Percentiles rank a stretch among this genome's conserved stretches.
Evolutionary conservation across 1,139 yeast species (phyloP).

Genomic region (Keqinozyma sinolaborantium): DNA sequence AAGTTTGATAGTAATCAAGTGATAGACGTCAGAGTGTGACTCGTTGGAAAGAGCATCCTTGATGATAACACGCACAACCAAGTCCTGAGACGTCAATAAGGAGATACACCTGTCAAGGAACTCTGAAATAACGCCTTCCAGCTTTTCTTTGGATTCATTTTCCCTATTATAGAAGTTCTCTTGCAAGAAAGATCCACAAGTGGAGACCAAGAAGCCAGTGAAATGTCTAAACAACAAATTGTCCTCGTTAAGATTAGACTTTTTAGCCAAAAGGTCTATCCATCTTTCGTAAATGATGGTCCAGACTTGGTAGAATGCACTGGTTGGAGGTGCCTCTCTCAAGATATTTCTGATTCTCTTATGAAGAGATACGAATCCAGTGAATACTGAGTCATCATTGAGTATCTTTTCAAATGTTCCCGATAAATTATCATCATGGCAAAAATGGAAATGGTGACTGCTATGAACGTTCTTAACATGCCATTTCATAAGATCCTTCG

Average conservation of each 20-base stretch:
- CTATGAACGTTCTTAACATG: slow-evolving; percentile 34
- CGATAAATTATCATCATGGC: slow-evolving; percentile 20
- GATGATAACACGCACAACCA: slow-evolving; percentile 44
- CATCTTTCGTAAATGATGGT: slow-evolving; percentile 54
- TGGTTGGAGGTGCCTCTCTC: slow-evolving; percentile 56
- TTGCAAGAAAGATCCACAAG: slow-evolving; percentile 51
- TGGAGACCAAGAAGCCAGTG: slow-evolving; percentile 59
- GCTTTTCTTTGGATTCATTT: slow-evolving; percentile 20
- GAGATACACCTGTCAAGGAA: slow-evolving; percentile 51
- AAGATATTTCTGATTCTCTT: slow-evolving; percentile 59
- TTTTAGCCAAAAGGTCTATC: slow-evolving; percentile 31
- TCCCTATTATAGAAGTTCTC: slow-evolving; percentile 25
- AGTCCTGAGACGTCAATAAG: slow-evolving; percentile 48
- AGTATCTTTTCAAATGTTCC: slow-evolving; percentile 49
- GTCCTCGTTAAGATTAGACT: slow-evolving; percentile 23
- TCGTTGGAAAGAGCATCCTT: slow-evolving; percentile 46
- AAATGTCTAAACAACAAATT: slow-evolving; percentile 52
- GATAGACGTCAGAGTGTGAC: slow-evolving; percentile 43
- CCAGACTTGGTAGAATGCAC: slow-evolving; percentile 63
- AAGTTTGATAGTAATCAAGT: slow-evolving; percentile 31
- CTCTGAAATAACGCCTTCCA: slow-evolving; percentile 30
- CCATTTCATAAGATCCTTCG: slow-evolving; percentile 46
- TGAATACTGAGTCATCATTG: slow-evolving; percentile 58
- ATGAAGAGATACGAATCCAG: slow-evolving; percentile 76
- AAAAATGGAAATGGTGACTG: slow-evolving; percentile 5